A percentile compares a stretch with the other conserved stretches of the same genome.
Evolutionary conservation across 352 stramenopile species (phyloP).

Genomic region (Plasmopara muralis): DNA sequence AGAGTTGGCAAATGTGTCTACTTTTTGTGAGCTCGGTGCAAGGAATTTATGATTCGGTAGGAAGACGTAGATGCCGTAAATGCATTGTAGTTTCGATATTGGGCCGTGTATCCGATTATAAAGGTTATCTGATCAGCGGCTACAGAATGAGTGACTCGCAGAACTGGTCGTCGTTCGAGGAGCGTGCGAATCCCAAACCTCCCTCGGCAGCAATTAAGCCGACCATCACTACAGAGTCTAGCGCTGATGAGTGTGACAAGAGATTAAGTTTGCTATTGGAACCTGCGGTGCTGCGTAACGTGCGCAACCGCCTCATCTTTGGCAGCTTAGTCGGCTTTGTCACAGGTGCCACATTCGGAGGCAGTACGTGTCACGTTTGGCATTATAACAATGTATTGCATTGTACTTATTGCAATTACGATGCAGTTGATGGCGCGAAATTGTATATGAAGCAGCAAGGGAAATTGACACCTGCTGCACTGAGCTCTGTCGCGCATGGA

Average conservation of each 20-base stretch:
- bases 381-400: neutral
- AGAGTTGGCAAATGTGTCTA: conserved; percentile 1
- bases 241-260: conserved; percentile 3
- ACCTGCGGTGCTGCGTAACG: conserved; percentile 32
- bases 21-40: conserved; percentile 11
- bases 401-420: conserved; percentile 4
- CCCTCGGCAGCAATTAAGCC: conserved; percentile 11
- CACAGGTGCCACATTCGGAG: conserved; percentile 68
- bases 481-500: conserved; percentile 40
- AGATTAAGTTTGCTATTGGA: conserved; percentile 17
- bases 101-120: neutral
- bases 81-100: neutral
- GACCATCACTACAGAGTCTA: neutral
- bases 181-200: conserved; percentile 32
- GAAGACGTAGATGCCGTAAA: conserved; percentile 8
- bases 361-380: conserved; percentile 36
- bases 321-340: conserved; percentile 72
- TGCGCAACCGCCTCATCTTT: conserved; percentile 74
- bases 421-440: conserved; percentile 58
- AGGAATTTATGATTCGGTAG: conserved; percentile 6
- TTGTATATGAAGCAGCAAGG: conserved; percentile 53
- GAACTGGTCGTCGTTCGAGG: conserved; percentile 74
- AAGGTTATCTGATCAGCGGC: neutral
- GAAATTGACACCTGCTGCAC: conserved; percentile 34
- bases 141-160: conserved; percentile 63